Percentiles rank a stretch among this genome's conserved stretches.
phyloP scores from a whole-genome alignment of 805 yeast species.

The Scheffersomyces stipitis region DNA sequence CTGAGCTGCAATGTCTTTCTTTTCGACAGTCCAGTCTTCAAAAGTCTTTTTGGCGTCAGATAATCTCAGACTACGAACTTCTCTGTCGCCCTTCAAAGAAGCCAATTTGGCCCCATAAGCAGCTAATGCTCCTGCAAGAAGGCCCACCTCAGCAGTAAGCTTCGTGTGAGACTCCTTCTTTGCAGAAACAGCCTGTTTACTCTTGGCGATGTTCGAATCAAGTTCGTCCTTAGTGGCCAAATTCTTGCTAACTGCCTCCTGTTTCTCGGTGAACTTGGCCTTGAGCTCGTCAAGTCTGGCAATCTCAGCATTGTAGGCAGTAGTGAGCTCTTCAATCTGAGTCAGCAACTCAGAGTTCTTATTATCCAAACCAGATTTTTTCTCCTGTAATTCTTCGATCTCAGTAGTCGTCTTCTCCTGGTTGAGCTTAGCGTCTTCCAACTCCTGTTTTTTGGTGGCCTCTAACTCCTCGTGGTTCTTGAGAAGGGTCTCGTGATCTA shows the following conservation, averaged over 20 bases:
- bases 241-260: slow-evolving; percentile 26
- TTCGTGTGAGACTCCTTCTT: slow-evolving; percentile 37
- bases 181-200: slow-evolving; percentile 35
- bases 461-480: slow-evolving; percentile 46
- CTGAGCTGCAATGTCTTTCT: slow-evolving; percentile 40
- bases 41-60: slow-evolving; percentile 41
- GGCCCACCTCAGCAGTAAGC: slow-evolving; percentile 44
- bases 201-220: slow-evolving; percentile 34
- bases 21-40: slow-evolving; percentile 46
- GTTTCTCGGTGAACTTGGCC: slow-evolving; percentile 28
- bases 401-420: slow-evolving; percentile 44
- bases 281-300: slow-evolving; percentile 32
- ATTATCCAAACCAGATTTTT: slow-evolving; percentile 40
- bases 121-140: slow-evolving; percentile 41
- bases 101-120: slow-evolving; percentile 46
- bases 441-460: slow-evolving; percentile 44
- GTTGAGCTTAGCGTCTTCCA: slow-evolving; percentile 39
- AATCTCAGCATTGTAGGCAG: slow-evolving; percentile 41
- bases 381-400: slow-evolving; percentile 45
- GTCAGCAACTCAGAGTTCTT: slow-evolving; percentile 36
- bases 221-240: slow-evolving; percentile 41
- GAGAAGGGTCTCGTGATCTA: slow-evolving; percentile 42
- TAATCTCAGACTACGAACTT: slow-evolving; percentile 34
- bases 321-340: slow-evolving; percentile 43
- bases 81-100: slow-evolving; percentile 38